Percentiles rank a stretch among this genome's conserved stretches.
These are phyloP conservation scores for Pichia manshurica DNA, from an alignment of 805 yeast genomes.

Conservation along the genomic window DNA sequence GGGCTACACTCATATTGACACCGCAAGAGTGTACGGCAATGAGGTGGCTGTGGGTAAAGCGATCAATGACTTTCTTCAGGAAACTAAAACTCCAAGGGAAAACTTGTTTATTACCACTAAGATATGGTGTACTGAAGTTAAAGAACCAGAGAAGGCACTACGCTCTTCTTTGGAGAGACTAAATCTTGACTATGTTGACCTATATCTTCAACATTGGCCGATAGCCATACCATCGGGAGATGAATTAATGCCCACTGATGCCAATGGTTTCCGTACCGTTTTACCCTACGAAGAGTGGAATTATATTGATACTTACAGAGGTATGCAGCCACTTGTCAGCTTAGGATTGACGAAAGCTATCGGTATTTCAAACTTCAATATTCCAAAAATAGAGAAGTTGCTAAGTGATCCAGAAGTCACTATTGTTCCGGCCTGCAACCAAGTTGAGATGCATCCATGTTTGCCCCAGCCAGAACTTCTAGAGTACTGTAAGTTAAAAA, in stretches of 20 bases:
- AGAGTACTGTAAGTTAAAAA: slow-evolving; percentile 46
- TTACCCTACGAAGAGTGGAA: slow-evolving; percentile 33
- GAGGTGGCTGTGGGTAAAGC: slow-evolving; percentile 59
- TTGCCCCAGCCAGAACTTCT: slow-evolving; percentile 60
- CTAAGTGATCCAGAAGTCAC: slow-evolving; percentile 43
- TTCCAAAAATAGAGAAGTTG: slow-evolving; percentile 46
- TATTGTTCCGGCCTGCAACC: slow-evolving; percentile 64
- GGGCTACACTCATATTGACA: slow-evolving; percentile 75
- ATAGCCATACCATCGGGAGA: slow-evolving; percentile 25
- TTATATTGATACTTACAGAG: slow-evolving; percentile 58
- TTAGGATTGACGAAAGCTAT: slow-evolving; percentile 55
- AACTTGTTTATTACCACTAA: slow-evolving; percentile 61
- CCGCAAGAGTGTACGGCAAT: slow-evolving; percentile 64
- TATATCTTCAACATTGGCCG: slow-evolving; percentile 69
- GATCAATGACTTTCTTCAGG: slow-evolving; percentile 34
- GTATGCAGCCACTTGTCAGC: slow-evolving; percentile 52
- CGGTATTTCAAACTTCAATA: slow-evolving; percentile 75
- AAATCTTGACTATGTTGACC: slow-evolving; percentile 56
- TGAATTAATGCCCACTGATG: slow-evolving; percentile 16
- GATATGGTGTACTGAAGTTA: slow-evolving; percentile 42
- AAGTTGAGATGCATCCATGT: slow-evolving; percentile 72
- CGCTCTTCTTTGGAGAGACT: slow-evolving; percentile 46
- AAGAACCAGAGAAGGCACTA: slow-evolving; percentile 41
- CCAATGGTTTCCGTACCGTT: slow-evolving; percentile 33
- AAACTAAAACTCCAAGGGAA: slow-evolving; percentile 51